These are phyloP conservation scores for Apiotrichum brassicae DNA, from an alignment of 1,284 basidiomycete species.

Conservation along the genomic window DNA sequence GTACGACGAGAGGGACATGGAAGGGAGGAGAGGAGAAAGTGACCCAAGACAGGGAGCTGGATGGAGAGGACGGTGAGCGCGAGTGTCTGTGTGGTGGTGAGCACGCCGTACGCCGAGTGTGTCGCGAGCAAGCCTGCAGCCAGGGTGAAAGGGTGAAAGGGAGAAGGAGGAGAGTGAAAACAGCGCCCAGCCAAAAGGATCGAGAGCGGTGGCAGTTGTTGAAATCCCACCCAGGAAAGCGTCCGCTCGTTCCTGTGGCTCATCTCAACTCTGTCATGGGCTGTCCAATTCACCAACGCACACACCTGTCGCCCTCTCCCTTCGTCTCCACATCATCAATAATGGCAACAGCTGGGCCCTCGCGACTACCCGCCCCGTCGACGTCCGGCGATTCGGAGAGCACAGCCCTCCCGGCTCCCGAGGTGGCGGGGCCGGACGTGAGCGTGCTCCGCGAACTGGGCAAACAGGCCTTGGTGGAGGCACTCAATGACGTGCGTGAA, in stretches of 20 bases:
- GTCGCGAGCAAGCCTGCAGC: too few relatives aligned
- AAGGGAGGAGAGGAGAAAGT: background rate
- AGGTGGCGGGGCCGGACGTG: slow-evolving; percentile 54
- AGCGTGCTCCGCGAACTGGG: slow-evolving; percentile 67
- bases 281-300: too few relatives aligned
- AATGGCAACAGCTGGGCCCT: slow-evolving; percentile 19
- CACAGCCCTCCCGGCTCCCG: slow-evolving; percentile 14
- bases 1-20: slow-evolving; percentile 1
- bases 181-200: too few relatives aligned
- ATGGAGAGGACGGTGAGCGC: background rate
- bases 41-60: background rate
- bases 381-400: slow-evolving; percentile 43
- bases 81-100: too few relatives aligned
- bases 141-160: background rate
- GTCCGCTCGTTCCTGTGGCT: too few relatives aligned
- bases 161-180: background rate
- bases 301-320: background rate
- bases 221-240: too few relatives aligned
- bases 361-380: slow-evolving; percentile 34
- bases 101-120: too few relatives aligned
- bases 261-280: too few relatives aligned
- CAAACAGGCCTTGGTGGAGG: slow-evolving; percentile 67
- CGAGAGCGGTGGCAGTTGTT: too few relatives aligned
- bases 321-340: background rate
- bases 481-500: slow-evolving; percentile 67